Evolutionary conservation across 768 basidiomycete genomes (phyloP), one percentile per base, ranked within the genome.

Genomic region (Collybiopsis luxurians): DNA sequence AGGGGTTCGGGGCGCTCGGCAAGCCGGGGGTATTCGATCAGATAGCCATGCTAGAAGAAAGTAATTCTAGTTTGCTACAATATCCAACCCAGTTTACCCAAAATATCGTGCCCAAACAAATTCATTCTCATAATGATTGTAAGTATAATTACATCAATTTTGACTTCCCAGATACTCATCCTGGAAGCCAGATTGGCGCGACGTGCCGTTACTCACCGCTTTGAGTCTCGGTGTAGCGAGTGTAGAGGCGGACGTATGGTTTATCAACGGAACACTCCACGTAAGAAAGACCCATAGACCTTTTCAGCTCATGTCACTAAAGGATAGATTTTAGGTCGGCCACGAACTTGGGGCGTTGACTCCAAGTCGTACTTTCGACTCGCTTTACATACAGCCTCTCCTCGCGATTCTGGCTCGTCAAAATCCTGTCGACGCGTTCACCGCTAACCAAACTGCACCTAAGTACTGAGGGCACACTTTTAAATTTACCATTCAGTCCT

Each of bases 61-160:
- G 54, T 42, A 55, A 55, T n/a, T 55, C 54, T 9, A 55, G 42
- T 13, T 15, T 55, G 15, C 19, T 55, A 23, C 54, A 55, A 19
- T 55, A 55, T 36, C 54, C 54, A 3, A 55, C 54, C 23, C 54
- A 55, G 45, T 55, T 55, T 30, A 46, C 54, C 2, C 54, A 55
- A 34, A 47, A 47, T 19, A 55, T 55, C 21, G 45, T 55, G 4
- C 54, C 54, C 4, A 55, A 55, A 26, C 44, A 45, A 21, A 79
- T 82, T n/a, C 79, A 82, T 62, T 81, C 80, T 0, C 80, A 83
- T 61, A 82, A 83, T 59, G 79, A 82, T 56, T 82, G 81, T 81
- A 57, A 60, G 72, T 63, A 52, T 50, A 34, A 13, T 34, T 13
- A 6, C 31, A 6, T n/a, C n/a, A n/a, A n/a, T 31, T 17, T 47